These are phyloP conservation scores for Auxenochlorella protothecoides DNA, from an alignment of 139 green algal species.

Conservation along the genomic window DNA sequence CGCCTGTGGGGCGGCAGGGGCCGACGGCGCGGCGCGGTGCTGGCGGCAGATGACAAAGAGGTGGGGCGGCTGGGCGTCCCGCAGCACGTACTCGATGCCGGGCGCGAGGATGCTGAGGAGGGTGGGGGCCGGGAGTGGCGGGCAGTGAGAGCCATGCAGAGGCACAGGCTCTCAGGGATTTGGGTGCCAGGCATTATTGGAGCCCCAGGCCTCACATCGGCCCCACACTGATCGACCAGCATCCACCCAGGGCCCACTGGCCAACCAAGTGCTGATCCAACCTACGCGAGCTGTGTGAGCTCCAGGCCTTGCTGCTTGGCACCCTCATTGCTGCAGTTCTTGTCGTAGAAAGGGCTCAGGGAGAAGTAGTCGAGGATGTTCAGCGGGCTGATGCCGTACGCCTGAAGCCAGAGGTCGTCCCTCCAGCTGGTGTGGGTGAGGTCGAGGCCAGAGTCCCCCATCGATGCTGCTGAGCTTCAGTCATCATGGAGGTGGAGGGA, in stretches of 20 bases:
- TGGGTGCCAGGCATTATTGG: no score
- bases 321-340: constrained; percentile 55
- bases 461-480: not conserved
- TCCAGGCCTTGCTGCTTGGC: constrained; percentile 26
- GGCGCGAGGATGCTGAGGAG: constrained; percentile 10
- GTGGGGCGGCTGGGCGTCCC: constrained; percentile 53
- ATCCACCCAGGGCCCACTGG: not conserved
- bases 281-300: constrained; percentile 8
- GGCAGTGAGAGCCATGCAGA: not conserved
- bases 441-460: constrained; percentile 7
- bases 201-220: no score
- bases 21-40: constrained; percentile 18
- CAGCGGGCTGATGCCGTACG: constrained; percentile 34
- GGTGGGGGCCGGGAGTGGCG: no score
- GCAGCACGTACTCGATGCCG: constrained; percentile 60
- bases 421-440: constrained; percentile 26
- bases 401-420: constrained; percentile 36
- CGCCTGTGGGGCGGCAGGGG: constrained; percentile 5
- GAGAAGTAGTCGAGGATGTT: constrained; percentile 75
- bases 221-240: not conserved
- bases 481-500: no score
- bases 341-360: constrained; percentile 72
- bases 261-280: not conserved
- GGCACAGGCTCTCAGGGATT: not conserved
- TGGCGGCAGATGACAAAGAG: constrained; percentile 79